Conservation (phyloP, 179 eudicot species). For the Carnegiea gigantea region DNA sequence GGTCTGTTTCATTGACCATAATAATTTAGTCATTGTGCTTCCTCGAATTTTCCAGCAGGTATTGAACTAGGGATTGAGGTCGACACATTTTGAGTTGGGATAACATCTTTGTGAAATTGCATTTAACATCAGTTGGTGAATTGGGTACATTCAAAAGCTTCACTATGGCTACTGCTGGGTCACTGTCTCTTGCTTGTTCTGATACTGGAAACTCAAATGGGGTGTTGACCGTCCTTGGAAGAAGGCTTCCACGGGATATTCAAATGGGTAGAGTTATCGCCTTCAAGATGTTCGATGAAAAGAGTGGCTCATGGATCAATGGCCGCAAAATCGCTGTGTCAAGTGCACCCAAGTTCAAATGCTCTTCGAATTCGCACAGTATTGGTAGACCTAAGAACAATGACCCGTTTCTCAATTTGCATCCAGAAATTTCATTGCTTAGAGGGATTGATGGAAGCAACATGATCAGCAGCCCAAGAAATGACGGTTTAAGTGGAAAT, state of each 20-base stretch:
- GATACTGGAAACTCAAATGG: constrained; percentile 48
- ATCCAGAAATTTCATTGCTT: constrained; percentile 81
- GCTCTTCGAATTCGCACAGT: constrained; percentile 57
- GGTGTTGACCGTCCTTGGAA: constrained; percentile 49
- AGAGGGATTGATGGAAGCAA: constrained; percentile 72
- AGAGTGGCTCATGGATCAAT: constrained; percentile 28
- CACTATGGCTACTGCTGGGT: constrained; percentile 36
- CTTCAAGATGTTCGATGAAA: constrained; percentile 45
- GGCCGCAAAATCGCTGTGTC: constrained; percentile 32
- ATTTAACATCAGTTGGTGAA: neutral
- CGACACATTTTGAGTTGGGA: neutral
- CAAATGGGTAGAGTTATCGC: constrained; percentile 32
- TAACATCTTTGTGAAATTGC: neutral
- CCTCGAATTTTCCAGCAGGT: constrained; percentile 15
- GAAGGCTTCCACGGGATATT: constrained; percentile 32
- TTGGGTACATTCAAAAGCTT: neutral
- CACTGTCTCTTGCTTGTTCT: constrained; percentile 30
- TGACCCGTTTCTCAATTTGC: constrained; percentile 73
- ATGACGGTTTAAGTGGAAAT: constrained; percentile 49
- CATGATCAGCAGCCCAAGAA: constrained; percentile 36
- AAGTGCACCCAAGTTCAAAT: constrained; percentile 40
- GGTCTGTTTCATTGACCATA: neutral
- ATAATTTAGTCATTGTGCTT: neutral
- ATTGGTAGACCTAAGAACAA: constrained; percentile 49
- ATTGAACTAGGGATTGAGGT: neutral